Conservation (phyloP, 1,284 basidiomycete species). For the Leccinum pachyderme region DNA sequence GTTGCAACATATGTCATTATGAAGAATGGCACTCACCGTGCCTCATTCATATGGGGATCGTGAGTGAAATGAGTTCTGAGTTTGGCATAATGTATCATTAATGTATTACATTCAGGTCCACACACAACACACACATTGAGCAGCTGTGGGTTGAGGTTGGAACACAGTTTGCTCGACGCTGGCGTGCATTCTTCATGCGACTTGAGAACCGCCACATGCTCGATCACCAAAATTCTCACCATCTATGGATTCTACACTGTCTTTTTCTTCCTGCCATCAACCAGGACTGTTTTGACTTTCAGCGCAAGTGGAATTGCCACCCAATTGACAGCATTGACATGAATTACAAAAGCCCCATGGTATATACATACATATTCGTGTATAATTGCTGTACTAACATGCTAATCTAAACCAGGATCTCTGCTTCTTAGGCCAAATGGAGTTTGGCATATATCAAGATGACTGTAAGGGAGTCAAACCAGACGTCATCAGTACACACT, state of each 20-base stretch:
- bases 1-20: neutral
- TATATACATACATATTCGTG: neutral
- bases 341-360: neutral
- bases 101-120: constrained; percentile 2
- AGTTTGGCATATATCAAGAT: neutral
- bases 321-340: neutral
- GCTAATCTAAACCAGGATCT: constrained; percentile 1
- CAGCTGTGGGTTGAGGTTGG: constrained; percentile 40
- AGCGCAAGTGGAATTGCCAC: constrained; percentile 30
- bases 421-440: neutral
- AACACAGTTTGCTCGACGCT: constrained; percentile 17
- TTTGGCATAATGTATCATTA: neutral
- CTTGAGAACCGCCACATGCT: constrained; percentile 28
- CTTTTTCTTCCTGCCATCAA: constrained; percentile 27
- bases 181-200: constrained; percentile 30
- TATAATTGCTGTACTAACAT: neutral
- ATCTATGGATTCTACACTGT: constrained; percentile 33
- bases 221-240: constrained; percentile 13
- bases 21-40: neutral
- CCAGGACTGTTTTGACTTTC: constrained; percentile 23
- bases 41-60: neutral
- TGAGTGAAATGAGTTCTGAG: neutral
- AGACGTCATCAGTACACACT: neutral
- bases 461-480: neutral
- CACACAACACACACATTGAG: constrained; percentile 34